Percentiles rank a stretch among this genome's conserved stretches.
Conservation (phyloP, 805 yeast genomes). For the Vanderwaltozyma yarrowii region DNA sequence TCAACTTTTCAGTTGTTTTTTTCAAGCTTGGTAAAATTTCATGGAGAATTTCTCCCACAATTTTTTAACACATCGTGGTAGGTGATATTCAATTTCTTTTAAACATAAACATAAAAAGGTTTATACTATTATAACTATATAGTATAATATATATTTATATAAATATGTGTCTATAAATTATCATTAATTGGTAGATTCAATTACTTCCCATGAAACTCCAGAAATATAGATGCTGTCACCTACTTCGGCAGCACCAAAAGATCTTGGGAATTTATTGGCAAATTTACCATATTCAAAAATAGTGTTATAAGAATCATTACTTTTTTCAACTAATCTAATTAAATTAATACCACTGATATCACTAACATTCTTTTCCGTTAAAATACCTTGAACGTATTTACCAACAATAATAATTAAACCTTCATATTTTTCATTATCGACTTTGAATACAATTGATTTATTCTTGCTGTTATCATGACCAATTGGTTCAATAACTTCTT, state of each 20-base stretch:
- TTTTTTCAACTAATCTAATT: slow-evolving; percentile 19
- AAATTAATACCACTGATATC: slow-evolving; percentile 19
- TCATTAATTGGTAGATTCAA: slow-evolving; percentile 15
- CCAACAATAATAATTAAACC: slow-evolving; percentile 27
- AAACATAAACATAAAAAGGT: too few species aligned
- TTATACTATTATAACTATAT: too few species aligned
- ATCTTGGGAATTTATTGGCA: slow-evolving; percentile 20
- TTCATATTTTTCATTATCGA: slow-evolving; percentile 16
- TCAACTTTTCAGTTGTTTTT: too few species aligned
- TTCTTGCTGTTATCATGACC: slow-evolving; percentile 8
- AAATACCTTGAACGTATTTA: slow-evolving; percentile 27
- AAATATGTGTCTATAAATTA: neutral
- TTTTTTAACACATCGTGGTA: too few species aligned
- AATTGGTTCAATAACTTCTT: slow-evolving; percentile 10
- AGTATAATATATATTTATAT: neutral
- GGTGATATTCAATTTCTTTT: too few species aligned
- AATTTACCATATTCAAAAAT: slow-evolving; percentile 19
- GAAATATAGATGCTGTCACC: slow-evolving; percentile 17
- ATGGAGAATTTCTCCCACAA: too few species aligned
- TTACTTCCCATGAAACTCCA: slow-evolving; percentile 24
- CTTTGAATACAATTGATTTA: slow-evolving; percentile 19
- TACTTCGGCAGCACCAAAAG: slow-evolving; percentile 13
- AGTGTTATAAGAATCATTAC: slow-evolving; percentile 5
- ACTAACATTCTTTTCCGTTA: slow-evolving; percentile 16
- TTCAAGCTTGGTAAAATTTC: too few species aligned